Evolutionary conservation across 1,139 yeast genomes (phyloP), one percentile per base, ranked within the genome.

Genomic region (Scheffersomyces lignicola): DNA sequence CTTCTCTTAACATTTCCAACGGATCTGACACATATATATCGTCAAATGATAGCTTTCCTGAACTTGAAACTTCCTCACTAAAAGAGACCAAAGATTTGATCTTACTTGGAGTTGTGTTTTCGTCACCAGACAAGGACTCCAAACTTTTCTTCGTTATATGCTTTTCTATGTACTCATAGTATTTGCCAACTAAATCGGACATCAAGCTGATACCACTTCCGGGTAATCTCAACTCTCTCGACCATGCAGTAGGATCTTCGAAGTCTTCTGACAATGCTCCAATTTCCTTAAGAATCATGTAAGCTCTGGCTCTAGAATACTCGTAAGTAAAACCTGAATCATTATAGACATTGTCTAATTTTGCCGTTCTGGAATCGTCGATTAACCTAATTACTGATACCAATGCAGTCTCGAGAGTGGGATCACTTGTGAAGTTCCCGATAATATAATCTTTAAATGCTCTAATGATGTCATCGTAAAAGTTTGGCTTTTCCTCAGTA

Each of bases 171-270:
- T 52, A 51, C 7, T 68, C 52, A 40, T 62, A 70, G 44, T 69
- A 80, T 15, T 65, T 66, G 29, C 66, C 59, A 37, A 75, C 71
- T 17, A 60, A 32, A 37, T 68, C 73, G 0, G 74, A 51, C 42
- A 62, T 66, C 4, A 48, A 40, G 24, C 33, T 13, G 72, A 69
- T 2, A 67, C 56, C 0, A 60, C 62, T 13, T 60, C 57, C 44
- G 1, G 83, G 80, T 10, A 73, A 52, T 22, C 61, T 58, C 15
- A 72, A 49, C 4, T 65, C 57, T 24, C 58, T 60, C 20, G 73
- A 62, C 74, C 78, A 78, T 14, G 52, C 59, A 1, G 62, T 47
- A 3, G 88, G 86, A 39, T 73, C 69, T 6, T 66, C 68, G 32
- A 60, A 47, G 3, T 60, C 44, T n/a, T 25, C 25, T 14, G 42